Evolutionary conservation across 2,329 filamentous ascomycete genomes (phyloP), one percentile per base, ranked within the genome.

Genomic region (Claviceps quebecensis): DNA sequence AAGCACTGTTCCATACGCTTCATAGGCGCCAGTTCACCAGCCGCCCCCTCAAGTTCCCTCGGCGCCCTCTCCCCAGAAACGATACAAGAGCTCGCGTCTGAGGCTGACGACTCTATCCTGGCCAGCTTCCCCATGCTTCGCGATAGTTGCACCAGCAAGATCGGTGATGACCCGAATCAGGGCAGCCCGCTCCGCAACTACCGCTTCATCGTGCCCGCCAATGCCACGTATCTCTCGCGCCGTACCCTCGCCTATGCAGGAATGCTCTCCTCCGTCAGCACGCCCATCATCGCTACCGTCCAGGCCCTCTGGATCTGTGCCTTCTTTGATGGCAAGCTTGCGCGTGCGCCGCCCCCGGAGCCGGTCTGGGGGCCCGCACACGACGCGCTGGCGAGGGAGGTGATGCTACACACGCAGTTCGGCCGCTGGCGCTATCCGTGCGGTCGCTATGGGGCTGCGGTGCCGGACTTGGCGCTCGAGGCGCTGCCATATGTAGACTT

Each of bases 391-490:
- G 65, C 61, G n/a, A 70, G 73, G 51, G 74, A 83, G 56, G 78
- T 81, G 0, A 74, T 82, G 45, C 67, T 88, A 23, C 72, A 84
- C 59, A 80, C 75, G 1, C 77, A 84, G 45, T 91, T 83, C 62
- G 82, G 82, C 1, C 77, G 74, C 53, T 83, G 81, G 75, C 73
- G 85, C n/a, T 84, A 84, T 56, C 79, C 82, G 1, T 74, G 70
- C 2, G 84, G 83, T 0, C 17, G 19, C 19, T 81, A 80, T 57
- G 84, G 84, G 0, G 71, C 68, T 17, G 72, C 71, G 59, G 69
- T 76, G 49, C 81, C 82, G 0, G 85, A 87, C 61, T 81, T 89
- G 56, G 82, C 86, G 11, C 89, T 90, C 58, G 86, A 91, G 81
- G 88, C 47, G 37, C 22, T 49, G 13, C 47, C 47, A 6, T 49